Evolutionary conservation across 345 rosid genomes (phyloP).

Genomic region (Citrus trifoliata): DNA sequence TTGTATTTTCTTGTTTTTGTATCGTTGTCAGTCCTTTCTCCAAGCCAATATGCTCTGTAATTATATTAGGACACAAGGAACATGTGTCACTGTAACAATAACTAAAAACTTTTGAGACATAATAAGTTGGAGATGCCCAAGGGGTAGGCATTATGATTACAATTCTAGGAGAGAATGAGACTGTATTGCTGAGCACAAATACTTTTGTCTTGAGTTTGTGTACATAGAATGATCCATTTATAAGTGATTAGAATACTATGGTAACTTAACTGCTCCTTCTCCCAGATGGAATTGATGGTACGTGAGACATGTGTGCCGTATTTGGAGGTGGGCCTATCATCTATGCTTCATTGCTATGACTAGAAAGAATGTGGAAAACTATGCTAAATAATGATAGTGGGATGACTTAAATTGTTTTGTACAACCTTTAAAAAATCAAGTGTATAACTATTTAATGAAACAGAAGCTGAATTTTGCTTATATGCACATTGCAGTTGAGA

Average conservation of each 20-base stretch:
- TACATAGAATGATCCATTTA: slow-evolving; percentile 14
- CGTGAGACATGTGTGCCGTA: slow-evolving; percentile 82
- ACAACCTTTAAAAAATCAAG: not conserved
- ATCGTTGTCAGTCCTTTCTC: not conserved
- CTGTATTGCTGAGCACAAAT: not conserved
- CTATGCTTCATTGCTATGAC: slow-evolving; percentile 27
- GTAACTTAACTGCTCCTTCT: slow-evolving; percentile 68
- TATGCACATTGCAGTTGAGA: not conserved
- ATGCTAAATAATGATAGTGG: not conserved
- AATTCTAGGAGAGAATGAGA: not conserved
- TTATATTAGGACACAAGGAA: not conserved
- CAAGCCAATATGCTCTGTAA: not conserved
- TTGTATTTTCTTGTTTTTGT: not conserved
- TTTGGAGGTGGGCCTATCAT: slow-evolving; percentile 71
- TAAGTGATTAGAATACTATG: slow-evolving; percentile 21
- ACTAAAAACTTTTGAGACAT: not conserved
- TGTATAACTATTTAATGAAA: slow-evolving; percentile 2
- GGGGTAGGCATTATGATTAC: not conserved
- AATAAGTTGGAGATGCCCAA: not conserved
- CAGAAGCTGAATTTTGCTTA: not conserved
- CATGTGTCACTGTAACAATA: not conserved
- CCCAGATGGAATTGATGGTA: slow-evolving; percentile 96
- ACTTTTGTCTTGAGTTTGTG: slow-evolving; percentile 15
- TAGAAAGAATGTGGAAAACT: slow-evolving; percentile 10
- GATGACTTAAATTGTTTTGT: not conserved